phyloP scores from a whole-genome alignment of 805 yeast genomes.

The Blastobotrys muscicola region DNA sequence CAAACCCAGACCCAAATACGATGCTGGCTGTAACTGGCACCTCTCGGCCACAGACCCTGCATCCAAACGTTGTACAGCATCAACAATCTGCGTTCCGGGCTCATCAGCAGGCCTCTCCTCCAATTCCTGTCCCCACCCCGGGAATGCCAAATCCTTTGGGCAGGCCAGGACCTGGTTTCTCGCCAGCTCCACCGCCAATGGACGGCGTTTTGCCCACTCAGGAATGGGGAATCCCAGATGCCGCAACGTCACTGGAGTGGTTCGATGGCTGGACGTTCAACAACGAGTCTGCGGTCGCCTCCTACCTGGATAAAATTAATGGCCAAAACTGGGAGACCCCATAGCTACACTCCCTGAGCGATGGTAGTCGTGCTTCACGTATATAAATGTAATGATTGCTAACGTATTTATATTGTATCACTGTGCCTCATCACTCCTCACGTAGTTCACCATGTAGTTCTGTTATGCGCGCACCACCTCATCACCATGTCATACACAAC shows the following conservation, averaged over 20 bases:
- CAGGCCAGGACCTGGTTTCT: no score
- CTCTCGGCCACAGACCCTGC: background rate
- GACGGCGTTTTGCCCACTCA: background rate
- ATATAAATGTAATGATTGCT: no score
- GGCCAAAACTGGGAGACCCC: no score
- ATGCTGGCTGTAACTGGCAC: background rate
- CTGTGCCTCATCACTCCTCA: no score
- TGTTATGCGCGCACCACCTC: no score
- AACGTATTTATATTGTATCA: no score
- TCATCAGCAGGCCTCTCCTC: no score
- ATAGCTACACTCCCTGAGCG: no score
- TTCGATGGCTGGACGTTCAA: constrained; percentile 6
- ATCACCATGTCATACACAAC: no score
- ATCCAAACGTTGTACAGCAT: background rate
- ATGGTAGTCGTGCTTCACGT: no score
- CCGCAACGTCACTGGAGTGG: constrained; percentile 3
- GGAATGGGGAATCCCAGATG: background rate
- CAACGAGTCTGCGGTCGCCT: constrained; percentile 2
- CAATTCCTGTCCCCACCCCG: no score
- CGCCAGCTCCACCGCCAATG: background rate
- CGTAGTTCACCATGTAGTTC: no score
- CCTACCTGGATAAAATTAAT: background rate
- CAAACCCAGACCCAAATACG: background rate
- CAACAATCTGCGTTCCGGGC: background rate
- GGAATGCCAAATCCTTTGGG: constrained; percentile 9